Evolutionary conservation across 1,284 basidiomycete species (phyloP), one percentile per base, ranked within the genome.

Genomic region (Melampsora americana): DNA sequence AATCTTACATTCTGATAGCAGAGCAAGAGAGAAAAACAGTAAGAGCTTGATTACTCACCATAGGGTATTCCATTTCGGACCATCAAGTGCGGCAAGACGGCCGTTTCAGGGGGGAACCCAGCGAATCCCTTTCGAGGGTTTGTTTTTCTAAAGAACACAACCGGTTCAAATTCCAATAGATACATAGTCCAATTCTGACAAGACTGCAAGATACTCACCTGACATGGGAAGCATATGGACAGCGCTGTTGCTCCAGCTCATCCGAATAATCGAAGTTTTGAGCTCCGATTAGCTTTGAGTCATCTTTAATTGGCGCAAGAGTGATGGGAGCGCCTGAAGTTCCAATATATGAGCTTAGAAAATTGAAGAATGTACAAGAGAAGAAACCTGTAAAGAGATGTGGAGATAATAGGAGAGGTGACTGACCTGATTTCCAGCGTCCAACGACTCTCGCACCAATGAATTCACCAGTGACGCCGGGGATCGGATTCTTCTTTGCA

Each of bases 381-480:
- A 42, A 5, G 39, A 5, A 42, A 42, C 6, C 6, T 42, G 39
- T 42, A 42, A 12, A 12, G 1, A 42, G 39, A 42, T 12, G 39
- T 42, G 39, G 39, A 42, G 12, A 12, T 42, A 42, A 12, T 11
- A 35, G 16, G 26, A 50, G 53, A 65, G 50, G 6, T 4, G n/a
- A 26, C 23, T 42, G 23, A 76, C 74, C 74, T 18, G 74, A 76
- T 23, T 76, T 76, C 74, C 74, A 76, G 60, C 74, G 59, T n/a
- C 74, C 74, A 32, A 76, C 74, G 16, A 76, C 56, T 69, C 74
- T 69, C 23, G 74, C 74, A 6, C 74, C 74, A 35, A 76, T 69
- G 39, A 76, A 69, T 39, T 76, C 74, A 20, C 66, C 60, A 23
- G 74, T 61, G 9, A 75, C 56, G 18, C 66, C 66, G 20, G 26